Percentiles rank a stretch among this genome's conserved stretches.
Evolutionary conservation across 805 yeast species (phyloP).

Genomic region (Diddensiella transvaalensis): DNA sequence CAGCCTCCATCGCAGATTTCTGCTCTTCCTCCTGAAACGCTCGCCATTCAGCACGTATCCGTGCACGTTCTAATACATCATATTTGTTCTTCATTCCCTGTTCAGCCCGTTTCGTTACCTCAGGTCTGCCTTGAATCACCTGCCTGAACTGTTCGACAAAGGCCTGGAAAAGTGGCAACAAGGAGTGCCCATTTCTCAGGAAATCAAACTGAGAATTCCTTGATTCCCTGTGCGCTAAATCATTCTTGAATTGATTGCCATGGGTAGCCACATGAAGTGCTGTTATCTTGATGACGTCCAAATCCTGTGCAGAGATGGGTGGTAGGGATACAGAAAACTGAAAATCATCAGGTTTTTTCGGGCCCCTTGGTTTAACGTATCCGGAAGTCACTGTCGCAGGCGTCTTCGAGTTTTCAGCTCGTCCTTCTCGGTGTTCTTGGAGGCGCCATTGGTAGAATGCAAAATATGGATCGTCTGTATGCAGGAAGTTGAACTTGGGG

Average conservation of each 20-base stretch:
- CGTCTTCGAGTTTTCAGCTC: conserved; percentile 12
- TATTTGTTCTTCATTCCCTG: conserved; percentile 32
- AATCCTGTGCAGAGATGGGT: conserved; percentile 56
- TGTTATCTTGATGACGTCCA: conserved; percentile 64
- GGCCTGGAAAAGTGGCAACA: conserved; percentile 47
- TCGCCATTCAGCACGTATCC: conserved; percentile 53
- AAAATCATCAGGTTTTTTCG: conserved; percentile 28
- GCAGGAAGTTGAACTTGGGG: conserved; percentile 62
- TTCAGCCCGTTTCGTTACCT: conserved; percentile 23
- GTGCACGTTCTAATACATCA: conserved; percentile 46
- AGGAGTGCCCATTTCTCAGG: conserved; percentile 54
- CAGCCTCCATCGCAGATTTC: conserved; percentile 35
- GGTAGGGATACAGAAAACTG: conserved; percentile 34
- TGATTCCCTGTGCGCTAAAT: conserved; percentile 34
- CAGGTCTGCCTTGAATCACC: conserved; percentile 32
- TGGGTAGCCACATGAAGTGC: conserved; percentile 67
- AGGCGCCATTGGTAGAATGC: conserved; percentile 53
- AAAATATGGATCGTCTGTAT: conserved; percentile 51
- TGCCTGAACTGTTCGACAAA: conserved; percentile 56
- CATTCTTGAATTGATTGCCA: conserved; percentile 44
- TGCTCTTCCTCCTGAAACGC: conserved; percentile 37
- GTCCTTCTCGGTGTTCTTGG: conserved; percentile 33
- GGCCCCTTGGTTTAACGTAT: conserved; percentile 16
- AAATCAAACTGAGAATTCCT: conserved; percentile 63
- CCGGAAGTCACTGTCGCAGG: conserved; percentile 5